Evolutionary conservation across 1,284 basidiomycete genomes (phyloP), one percentile per base, ranked within the genome.

Genomic region (Ustilago lituana): DNA sequence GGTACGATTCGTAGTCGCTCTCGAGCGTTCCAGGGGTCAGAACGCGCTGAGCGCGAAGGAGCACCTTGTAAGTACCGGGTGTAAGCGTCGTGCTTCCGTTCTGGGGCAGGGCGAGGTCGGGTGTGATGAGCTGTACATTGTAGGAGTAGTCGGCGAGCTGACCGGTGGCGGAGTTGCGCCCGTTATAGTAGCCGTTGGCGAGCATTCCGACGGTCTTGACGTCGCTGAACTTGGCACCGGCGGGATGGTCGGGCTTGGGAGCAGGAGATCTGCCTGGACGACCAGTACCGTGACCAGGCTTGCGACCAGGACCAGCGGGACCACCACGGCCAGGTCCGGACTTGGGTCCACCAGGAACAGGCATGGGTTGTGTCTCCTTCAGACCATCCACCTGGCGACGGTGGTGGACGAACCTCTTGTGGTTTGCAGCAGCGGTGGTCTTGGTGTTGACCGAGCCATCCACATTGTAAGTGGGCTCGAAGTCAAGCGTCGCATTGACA

Each of bases 1-100:
- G 63, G 53, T 86, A 89, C 48, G 85, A 85, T 80, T 89, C 88
- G 73, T 87, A 90, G 76, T 89, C 87, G 35, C 83, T 83, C 69
- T 87, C 85, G 29, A 84, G 85, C 15, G 70, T 84, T 5, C 84
- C 81, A 70, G 89, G 81, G 3, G 88, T 88, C 8, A 87, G 87
- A 26, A 89, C 86, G 64, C 85, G 86, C 57, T 89, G 80, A 5
- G 86, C 87, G 8, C 88, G 85, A 9, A 90, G 60, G 8, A 90
- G 84, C 59, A 89, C 69, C 46, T 85, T 85, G 82, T 90, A 90
- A 8, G 80, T 76, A 4, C 89, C 89, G 62, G 87, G 87, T 2
- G 87, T 84, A 23, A 90, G 87, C 3, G 73, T 77, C 0, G 52
- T 43, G 39, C 36, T 56, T n/a, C 61, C 61, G 37, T 56, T 56